phyloP scores from a whole-genome alignment of 805 yeast genomes.

The Ogataea degrootiae region DNA sequence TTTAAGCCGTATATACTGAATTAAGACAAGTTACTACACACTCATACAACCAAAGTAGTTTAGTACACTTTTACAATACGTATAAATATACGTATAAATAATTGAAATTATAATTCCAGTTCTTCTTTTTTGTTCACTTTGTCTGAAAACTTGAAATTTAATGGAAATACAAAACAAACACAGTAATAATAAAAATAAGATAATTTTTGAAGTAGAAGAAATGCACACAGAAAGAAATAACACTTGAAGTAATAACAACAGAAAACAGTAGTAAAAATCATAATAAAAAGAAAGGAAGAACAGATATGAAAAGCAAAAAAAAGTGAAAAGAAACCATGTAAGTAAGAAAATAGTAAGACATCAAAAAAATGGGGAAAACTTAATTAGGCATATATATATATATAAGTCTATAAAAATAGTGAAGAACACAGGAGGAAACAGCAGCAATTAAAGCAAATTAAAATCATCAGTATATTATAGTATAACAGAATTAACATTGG shows the following conservation, averaged over 20 bases:
- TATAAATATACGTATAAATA: no score
- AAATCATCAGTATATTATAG: not conserved
- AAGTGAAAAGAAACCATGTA: not conserved
- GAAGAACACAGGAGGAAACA: not conserved
- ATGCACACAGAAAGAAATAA: no score
- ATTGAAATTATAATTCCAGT: no score
- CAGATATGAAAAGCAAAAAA: not conserved
- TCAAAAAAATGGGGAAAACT: not conserved
- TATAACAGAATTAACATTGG: constrained; percentile 30
- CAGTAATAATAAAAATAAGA: no score
- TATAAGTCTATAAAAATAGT: not conserved
- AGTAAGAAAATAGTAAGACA: not conserved
- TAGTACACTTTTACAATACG: no score
- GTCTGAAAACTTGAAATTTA: no score
- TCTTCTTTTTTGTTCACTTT: no score
- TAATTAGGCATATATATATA: not conserved
- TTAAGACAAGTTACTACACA: no score
- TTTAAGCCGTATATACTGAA: no score
- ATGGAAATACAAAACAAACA: no score
- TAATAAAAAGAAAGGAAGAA: not conserved
- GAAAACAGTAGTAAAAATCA: not conserved
- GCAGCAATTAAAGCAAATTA: not conserved
- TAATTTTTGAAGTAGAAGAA: no score
- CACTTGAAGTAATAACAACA: not conserved
- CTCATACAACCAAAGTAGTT: no score